Percentiles rank a stretch among this genome's conserved stretches.
phyloP scores from a whole-genome alignment of 768 basidiomycete species.

The Trichaptum fuscoviolaceum region DNA sequence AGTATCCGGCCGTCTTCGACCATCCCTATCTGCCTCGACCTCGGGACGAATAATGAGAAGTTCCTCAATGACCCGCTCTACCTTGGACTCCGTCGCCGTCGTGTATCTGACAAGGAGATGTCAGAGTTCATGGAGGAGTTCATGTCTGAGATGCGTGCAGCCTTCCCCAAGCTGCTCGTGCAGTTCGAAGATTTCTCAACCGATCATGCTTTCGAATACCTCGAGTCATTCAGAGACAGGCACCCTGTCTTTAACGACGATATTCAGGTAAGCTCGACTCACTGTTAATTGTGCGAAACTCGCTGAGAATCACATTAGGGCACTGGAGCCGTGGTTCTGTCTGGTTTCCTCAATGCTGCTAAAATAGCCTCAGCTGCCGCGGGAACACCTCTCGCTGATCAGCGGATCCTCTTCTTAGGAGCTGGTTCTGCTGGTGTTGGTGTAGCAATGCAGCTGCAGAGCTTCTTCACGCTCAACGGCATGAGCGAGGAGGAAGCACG shows the following conservation, averaged over 20 bases:
- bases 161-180: constrained; percentile 77
- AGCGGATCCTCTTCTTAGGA: constrained; percentile 88
- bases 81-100: constrained; percentile 73
- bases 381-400: constrained; percentile 60
- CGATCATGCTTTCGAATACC: constrained; percentile 84
- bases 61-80: constrained; percentile 86
- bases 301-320: constrained; percentile 42
- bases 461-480: constrained; percentile 83
- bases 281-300: background rate
- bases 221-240: constrained; percentile 66
- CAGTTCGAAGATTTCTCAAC: constrained; percentile 95
- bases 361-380: constrained; percentile 67
- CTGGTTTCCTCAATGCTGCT: constrained; percentile 86
- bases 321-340: constrained; percentile 88
- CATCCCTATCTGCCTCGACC: constrained; percentile 79
- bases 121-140: constrained; percentile 90
- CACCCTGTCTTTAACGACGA: constrained; percentile 89
- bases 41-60: constrained; percentile 81
- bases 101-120: constrained; percentile 59
- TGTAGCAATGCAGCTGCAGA: constrained; percentile 82
- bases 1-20: constrained; percentile 76
- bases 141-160: constrained; percentile 71
- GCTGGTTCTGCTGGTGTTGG: constrained; percentile 92
- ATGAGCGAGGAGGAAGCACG: constrained; percentile 74
- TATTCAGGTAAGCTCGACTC: constrained; percentile 50